A percentile compares a stretch with the other conserved stretches of the same genome.
phyloP scores from a whole-genome alignment of 2,329 filamentous ascomycete species.

The Dryadomyces quercus-mongolicae region DNA sequence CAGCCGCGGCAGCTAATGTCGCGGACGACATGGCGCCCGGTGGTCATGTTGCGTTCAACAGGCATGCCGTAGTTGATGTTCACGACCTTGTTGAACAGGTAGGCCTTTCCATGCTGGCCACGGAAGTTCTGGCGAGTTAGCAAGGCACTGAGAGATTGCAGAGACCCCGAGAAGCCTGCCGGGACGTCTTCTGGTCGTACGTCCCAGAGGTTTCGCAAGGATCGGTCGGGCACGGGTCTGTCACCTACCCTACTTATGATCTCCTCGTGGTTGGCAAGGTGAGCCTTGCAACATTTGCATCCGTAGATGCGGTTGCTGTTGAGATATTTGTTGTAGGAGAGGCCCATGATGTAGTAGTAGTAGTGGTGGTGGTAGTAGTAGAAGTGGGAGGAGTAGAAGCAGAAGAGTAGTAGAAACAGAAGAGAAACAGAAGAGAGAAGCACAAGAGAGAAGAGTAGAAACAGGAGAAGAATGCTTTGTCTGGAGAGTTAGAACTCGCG shows the following conservation, averaged over 20 bases:
- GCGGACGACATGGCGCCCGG: constrained; percentile 83
- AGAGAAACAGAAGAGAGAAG: too few relatives aligned
- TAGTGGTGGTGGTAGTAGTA: too few relatives aligned
- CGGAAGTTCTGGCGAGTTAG: constrained; percentile 67
- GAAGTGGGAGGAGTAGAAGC: background rate
- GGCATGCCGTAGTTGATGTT: constrained; percentile 76
- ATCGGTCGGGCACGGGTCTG: too few relatives aligned
- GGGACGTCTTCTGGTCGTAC: too few relatives aligned
- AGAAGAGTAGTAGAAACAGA: too few relatives aligned
- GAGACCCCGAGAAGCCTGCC: background rate
- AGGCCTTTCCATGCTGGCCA: constrained; percentile 95
- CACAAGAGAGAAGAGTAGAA: too few relatives aligned
- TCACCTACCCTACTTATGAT: constrained; percentile 77
- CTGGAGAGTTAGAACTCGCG: background rate
- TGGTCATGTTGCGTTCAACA: constrained; percentile 97
- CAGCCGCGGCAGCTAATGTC: constrained; percentile 90
- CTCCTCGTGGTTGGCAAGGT: constrained; percentile 88
- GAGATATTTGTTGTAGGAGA: constrained; percentile 85
- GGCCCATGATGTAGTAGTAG: constrained; percentile 70
- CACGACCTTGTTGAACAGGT: constrained; percentile 88
- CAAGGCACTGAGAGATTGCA: background rate
- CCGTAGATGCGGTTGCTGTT: constrained; percentile 80
- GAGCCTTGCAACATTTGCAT: constrained; percentile 90
- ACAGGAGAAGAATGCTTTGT: background rate
- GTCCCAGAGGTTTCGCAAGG: background rate